Conservation (phyloP, 2,329 filamentous ascomycete species). For the Verticillium longisporum region DNA sequence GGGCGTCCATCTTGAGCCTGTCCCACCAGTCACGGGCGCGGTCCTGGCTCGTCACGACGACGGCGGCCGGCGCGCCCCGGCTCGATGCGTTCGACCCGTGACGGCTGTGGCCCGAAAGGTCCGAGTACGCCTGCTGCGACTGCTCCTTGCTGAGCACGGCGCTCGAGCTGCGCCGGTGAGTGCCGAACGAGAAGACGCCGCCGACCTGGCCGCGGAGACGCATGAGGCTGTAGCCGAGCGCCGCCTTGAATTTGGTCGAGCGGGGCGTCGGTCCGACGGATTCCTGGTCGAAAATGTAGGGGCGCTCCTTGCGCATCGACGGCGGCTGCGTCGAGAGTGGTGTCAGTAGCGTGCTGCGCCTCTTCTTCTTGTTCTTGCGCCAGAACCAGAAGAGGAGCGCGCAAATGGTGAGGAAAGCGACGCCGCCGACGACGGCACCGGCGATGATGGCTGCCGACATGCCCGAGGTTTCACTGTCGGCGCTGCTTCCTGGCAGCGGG, state of each 20-base stretch:
- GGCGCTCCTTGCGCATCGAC: conserved; percentile 15
- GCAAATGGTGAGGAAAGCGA: conserved; percentile 37
- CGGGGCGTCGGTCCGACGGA: conserved; percentile 44
- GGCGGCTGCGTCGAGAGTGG: conserved; percentile 30
- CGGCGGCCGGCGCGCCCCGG: conserved; percentile 1
- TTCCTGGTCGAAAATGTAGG: conserved; percentile 35
- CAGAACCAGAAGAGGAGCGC: conserved; percentile 45
- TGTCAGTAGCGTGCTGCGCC: conserved; percentile 42
- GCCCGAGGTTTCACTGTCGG: conserved; percentile 13
- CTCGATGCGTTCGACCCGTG: conserved; percentile 22
- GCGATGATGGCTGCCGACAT: conserved; percentile 36
- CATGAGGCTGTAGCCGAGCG: conserved; percentile 27
- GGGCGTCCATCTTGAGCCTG: conserved; percentile 30
- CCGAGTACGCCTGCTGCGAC: conserved; percentile 11
- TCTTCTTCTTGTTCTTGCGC: conserved; percentile 34
- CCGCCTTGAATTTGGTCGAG: conserved; percentile 31
- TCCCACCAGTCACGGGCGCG: conserved; percentile 39
- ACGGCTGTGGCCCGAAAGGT: conserved; percentile 24
- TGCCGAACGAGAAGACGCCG: conserved; percentile 13
- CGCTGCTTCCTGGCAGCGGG: conserved; percentile 7
- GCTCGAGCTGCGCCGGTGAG: conserved; percentile 11
- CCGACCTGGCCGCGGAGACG: conserved; percentile 26
- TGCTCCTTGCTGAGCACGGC: conserved; percentile 23
- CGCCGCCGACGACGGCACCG: conserved; percentile 43
- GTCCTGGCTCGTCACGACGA: conserved; percentile 24